Evolutionary conservation across 2,329 filamentous ascomycete genomes (phyloP), one percentile per base, ranked within the genome.

Genomic region (Claviceps citrina): DNA sequence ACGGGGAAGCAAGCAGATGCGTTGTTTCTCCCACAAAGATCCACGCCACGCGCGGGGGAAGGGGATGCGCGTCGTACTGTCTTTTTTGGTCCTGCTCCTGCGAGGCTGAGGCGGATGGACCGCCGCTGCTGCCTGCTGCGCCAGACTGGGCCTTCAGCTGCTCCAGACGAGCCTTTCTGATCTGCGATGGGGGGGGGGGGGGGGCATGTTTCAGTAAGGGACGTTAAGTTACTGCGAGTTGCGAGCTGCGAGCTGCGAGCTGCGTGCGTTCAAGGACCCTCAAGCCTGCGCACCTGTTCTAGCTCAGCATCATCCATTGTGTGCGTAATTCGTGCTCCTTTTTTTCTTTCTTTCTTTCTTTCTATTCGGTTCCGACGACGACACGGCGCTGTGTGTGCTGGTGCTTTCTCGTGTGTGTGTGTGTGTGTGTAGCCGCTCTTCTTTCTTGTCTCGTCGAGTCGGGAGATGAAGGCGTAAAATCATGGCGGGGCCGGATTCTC

Each of bases 141-240:
- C 67, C 68, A 47, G 71, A 64, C 61, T 82, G 68, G 52, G 86
- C 73, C 62, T 93, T 91, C 49, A 96, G 80, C 66, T 98, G 87
- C 62, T 89, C 84, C 40, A 95, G 78, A 46, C 91, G 85, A 54
- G 89, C 89, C 61, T 84, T 82, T 58, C 89, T 73, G 57, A 96
- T 95, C 81, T 94, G 54, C 12, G 5, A 16, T n/a, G n/a, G n/a
- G n/a, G n/a, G n/a, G n/a, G n/a, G n/a, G n/a, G n/a, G n/a, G n/a
- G n/a, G n/a, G n/a, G n/a, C n/a, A n/a, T n/a, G n/a, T n/a, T n/a
- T n/a, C n/a, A n/a, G n/a, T n/a, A n/a, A n/a, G n/a, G n/a, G n/a
- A n/a, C n/a, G n/a, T n/a, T n/a, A n/a, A n/a, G n/a, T n/a, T n/a
- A n/a, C n/a, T n/a, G n/a, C n/a, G n/a, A n/a, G n/a, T n/a, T n/a